phyloP scores from a whole-genome alignment of 306 rosid species.

The Cucumis melo region DNA sequence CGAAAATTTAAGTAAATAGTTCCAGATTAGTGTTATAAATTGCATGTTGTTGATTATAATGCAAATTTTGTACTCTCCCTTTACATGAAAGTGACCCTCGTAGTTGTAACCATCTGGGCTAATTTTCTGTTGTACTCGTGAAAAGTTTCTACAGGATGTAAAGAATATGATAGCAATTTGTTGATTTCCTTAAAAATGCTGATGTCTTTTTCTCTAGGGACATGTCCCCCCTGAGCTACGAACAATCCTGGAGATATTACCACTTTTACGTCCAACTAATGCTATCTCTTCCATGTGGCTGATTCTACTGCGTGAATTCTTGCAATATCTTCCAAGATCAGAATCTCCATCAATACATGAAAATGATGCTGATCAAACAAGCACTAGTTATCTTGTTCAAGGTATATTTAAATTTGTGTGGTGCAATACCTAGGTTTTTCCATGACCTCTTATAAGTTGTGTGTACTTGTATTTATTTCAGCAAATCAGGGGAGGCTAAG shows the following conservation, averaged over 20 bases:
- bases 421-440: constrained; percentile 15
- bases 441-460: constrained; percentile 4
- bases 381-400: constrained; percentile 32
- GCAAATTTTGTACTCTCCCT: neutral
- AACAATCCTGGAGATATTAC: constrained; percentile 66
- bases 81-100: neutral
- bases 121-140: neutral
- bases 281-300: constrained; percentile 79
- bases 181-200: neutral
- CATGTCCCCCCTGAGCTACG: constrained; percentile 77
- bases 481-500: constrained; percentile 28
- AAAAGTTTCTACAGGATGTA: neutral
- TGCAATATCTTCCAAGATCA: constrained; percentile 74
- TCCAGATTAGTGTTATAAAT: neutral
- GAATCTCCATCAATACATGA: constrained; percentile 39
- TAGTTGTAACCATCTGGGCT: neutral
- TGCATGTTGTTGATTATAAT: neutral
- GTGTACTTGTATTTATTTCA: constrained; percentile 22
- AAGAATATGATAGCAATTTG: neutral
- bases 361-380: constrained; percentile 37
- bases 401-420: constrained; percentile 28
- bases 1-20: neutral
- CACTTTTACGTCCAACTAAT: constrained; percentile 61
- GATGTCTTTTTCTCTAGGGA: constrained; percentile 39
- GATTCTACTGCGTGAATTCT: constrained; percentile 57